Evolutionary conservation across 2,329 filamentous ascomycete genomes (phyloP), one percentile per base, ranked within the genome.

Genomic region (Thermoascus crustaceus): DNA sequence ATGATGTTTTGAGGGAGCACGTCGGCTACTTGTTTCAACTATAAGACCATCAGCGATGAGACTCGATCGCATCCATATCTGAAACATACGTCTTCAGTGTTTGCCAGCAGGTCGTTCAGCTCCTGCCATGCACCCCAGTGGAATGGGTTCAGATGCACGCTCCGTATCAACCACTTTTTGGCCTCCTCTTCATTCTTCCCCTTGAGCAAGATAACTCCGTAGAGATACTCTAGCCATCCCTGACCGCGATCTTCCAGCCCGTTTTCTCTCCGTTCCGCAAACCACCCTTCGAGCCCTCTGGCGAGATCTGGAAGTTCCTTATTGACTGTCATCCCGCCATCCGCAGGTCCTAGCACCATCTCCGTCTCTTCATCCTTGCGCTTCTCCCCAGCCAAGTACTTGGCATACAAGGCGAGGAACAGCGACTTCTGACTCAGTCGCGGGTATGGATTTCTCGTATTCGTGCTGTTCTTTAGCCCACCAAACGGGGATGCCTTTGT

Each of bases 121-220:
- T 98, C 91, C 39, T 91, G 74, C 91, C 91, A 98, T 42, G 87
- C 88, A 5, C 87, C 86, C 91, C 91, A 98, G 55, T 96, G 94
- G 75, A 88, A 94, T 1, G 87, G 85, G 51, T 87, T 94, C 25
- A 86, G 67, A 56, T 93, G 84, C 7, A 95, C 85, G 53, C 88
- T 94, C 44, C 78, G 75, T 34, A 95, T 70, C n/a, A 98, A 72
- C 73, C 84, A 94, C 44, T 83, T 77, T 60, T 89, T 80, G 2
- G 91, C 91, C 41, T 83, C 73, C 29, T 80, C 73, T 47, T 94
- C 87, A 50, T 91, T 95, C 61, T 94, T 94, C 42, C 88, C 82
- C 60, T 88, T 94, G 22, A 85, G 76, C 11, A 96, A 69, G 9
- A 95, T 79, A 63, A 96, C 82, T 7, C 88, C 91, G 53, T 96